phyloP scores from a whole-genome alignment of 805 yeast species.

The Myxozyma monticola region DNA sequence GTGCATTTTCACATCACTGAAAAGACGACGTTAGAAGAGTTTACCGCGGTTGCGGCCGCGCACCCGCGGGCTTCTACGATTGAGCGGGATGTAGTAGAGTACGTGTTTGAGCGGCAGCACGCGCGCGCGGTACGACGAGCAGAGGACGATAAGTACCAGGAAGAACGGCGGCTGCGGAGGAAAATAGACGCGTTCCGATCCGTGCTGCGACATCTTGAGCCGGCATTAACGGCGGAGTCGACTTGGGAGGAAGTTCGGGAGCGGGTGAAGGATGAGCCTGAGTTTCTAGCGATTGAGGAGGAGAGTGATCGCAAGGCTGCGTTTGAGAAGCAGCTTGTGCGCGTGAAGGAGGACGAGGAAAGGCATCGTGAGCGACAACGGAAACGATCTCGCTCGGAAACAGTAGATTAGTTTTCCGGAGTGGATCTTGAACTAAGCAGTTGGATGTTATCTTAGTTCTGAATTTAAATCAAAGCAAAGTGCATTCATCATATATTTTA shows the following conservation, averaged over 20 bases:
- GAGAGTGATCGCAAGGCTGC: conserved; percentile 37
- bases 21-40: conserved; percentile 29
- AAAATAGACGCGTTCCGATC: conserved; percentile 38
- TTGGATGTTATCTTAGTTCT: neutral
- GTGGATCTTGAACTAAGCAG: neutral
- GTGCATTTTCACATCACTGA: conserved; percentile 35
- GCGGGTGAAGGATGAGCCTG: conserved; percentile 38
- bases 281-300: conserved; percentile 41
- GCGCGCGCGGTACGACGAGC: conserved; percentile 24
- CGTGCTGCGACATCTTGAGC: conserved; percentile 37
- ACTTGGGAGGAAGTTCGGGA: conserved; percentile 44
- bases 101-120: conserved; percentile 21
- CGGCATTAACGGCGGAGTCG: conserved; percentile 36
- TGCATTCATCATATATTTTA: no score
- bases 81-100: conserved; percentile 21
- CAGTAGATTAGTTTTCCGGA: no score
- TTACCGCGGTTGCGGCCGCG: conserved; percentile 31
- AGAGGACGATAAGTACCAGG: conserved; percentile 35
- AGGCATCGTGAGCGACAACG: conserved; percentile 7
- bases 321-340: conserved; percentile 41
- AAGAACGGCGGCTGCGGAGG: conserved; percentile 36
- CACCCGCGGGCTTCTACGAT: conserved; percentile 25
- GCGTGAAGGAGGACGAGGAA: conserved; percentile 35
- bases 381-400: conserved; percentile 1
- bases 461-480: no score